These are phyloP conservation scores for Extremus antarcticus DNA, from an alignment of 495 filamentous ascomycete species.

Conservation along the genomic window DNA sequence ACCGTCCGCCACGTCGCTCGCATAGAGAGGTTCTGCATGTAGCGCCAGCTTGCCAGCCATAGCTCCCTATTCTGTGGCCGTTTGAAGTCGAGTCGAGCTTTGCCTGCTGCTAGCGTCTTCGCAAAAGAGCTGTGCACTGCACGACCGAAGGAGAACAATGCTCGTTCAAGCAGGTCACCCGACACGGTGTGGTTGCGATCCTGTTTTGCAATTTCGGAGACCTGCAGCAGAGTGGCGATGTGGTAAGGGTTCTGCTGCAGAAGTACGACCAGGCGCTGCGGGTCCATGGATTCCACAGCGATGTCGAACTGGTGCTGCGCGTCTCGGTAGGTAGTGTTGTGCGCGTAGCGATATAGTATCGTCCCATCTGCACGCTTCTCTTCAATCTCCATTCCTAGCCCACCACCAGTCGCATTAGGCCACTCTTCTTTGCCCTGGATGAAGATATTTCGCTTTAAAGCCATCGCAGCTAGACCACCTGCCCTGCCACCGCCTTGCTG, in stretches of 20 bases:
- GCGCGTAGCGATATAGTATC: slow-evolving; percentile 61
- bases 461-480: slow-evolving; percentile 53
- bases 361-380: slow-evolving; percentile 40
- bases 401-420: slow-evolving; percentile 70
- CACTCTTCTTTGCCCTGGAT: slow-evolving; percentile 86
- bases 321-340: slow-evolving; percentile 63
- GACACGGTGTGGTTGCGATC: slow-evolving; percentile 76
- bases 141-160: slow-evolving; percentile 85
- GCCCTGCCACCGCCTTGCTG: slow-evolving; percentile 44
- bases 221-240: slow-evolving; percentile 83
- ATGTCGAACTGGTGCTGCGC: slow-evolving; percentile 66
- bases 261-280: slow-evolving; percentile 54
- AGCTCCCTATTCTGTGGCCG: slow-evolving; percentile 83
- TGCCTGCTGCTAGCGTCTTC: slow-evolving; percentile 62
- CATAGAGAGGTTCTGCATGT: slow-evolving; percentile 69
- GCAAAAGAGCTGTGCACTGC: slow-evolving; percentile 71
- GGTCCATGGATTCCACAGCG: slow-evolving; percentile 73
- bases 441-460: slow-evolving; percentile 66
- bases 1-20: slow-evolving; percentile 91
- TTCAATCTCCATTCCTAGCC: slow-evolving; percentile 73
- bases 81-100: slow-evolving; percentile 65
- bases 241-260: slow-evolving; percentile 75
- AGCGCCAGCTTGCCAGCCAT: slow-evolving; percentile 80
- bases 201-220: slow-evolving; percentile 82
- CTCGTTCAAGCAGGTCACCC: slow-evolving; percentile 80